phyloP scores from a whole-genome alignment of 306 rosid species.

The Prunus fruticosa region DNA sequence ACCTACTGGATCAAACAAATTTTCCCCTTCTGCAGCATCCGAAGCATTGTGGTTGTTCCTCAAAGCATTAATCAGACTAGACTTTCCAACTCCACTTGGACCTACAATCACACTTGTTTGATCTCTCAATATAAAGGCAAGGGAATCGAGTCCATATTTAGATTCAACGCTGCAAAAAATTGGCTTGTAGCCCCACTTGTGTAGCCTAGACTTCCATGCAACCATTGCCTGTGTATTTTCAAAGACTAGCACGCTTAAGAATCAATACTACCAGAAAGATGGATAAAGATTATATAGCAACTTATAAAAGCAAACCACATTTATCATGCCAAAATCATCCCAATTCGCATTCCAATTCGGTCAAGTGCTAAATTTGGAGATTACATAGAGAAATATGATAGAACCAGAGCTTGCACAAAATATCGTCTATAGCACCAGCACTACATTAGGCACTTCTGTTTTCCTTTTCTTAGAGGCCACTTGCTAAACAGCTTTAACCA shows the following conservation, averaged over 20 bases:
- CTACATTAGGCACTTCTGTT: neutral
- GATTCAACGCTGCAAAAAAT: conserved; percentile 83
- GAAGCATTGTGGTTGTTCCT: conserved; percentile 46
- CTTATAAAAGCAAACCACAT: neutral
- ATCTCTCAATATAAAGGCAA: conserved; percentile 69
- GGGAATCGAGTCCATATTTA: conserved; percentile 60
- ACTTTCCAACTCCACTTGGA: conserved; percentile 97
- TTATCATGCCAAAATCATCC: neutral
- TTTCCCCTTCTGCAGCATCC: conserved; percentile 48
- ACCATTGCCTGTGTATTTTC: conserved; percentile 45
- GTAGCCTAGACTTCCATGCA: conserved; percentile 71
- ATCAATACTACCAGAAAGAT: conserved; percentile 5
- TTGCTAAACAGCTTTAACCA: neutral
- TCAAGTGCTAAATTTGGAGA: neutral
- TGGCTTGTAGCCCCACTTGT: conserved; percentile 86
- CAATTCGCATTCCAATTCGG: neutral
- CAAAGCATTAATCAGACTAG: conserved; percentile 88
- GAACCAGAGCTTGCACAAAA: neutral
- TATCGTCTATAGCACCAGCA: neutral
- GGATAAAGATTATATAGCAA: neutral
- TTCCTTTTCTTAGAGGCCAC: neutral
- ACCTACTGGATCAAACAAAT: conserved; percentile 78
- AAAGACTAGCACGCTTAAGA: neutral
- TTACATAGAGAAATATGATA: neutral
- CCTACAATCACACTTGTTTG: conserved; percentile 85